Base-by-base conservation (phyloP, 345 rosid genomes). In the Hypericum androsaemum region DNA sequence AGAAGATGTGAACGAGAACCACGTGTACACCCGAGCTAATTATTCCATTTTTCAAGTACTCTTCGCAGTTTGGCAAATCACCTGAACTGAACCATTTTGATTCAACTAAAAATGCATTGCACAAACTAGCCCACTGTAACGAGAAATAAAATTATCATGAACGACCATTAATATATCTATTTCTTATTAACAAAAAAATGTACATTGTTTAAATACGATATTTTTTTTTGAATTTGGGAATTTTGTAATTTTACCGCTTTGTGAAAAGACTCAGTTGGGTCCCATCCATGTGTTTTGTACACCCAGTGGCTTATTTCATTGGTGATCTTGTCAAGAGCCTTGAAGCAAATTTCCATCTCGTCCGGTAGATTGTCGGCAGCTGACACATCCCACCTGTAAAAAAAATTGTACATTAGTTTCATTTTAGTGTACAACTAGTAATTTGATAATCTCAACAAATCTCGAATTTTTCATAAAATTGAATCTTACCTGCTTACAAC, bases 191-290 rank as follows among this genome's bases (percentile, higher is more conserved):
- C n/a, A n/a, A n/a, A n/a, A n/a, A n/a, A n/a, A n/a, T n/a, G n/a
- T n/a, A n/a, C n/a, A n/a, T n/a, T n/a, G n/a, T n/a, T n/a, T n/a
- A n/a, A n/a, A n/a, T n/a, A n/a, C n/a, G n/a, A n/a, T n/a, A n/a
- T n/a, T n/a, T n/a, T n/a, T n/a, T n/a, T n/a, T n/a, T n/a, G n/a
- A n/a, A n/a, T n/a, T n/a, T n/a, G n/a, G n/a, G n/a, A n/a, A n/a
- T n/a, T n/a, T n/a, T n/a, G n/a, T n/a, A n/a, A n/a, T 36, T 22
- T 11, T 63, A 73, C 86, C 70, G 83, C 52, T 37, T 77, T 71
- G 12, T 68, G 63, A 8, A 74, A 60, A 40, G 80, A 75, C 9
- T 62, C 37, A 0, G 54, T 49, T 5, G 80, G 82, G 50, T 74
- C 66, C 60, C 70, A 66, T 0, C 80, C 82, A 48, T 66, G 62